These are phyloP conservation scores for Sapria himalayana DNA, from an alignment of 345 rosid genomes.

Conservation along the genomic window DNA sequence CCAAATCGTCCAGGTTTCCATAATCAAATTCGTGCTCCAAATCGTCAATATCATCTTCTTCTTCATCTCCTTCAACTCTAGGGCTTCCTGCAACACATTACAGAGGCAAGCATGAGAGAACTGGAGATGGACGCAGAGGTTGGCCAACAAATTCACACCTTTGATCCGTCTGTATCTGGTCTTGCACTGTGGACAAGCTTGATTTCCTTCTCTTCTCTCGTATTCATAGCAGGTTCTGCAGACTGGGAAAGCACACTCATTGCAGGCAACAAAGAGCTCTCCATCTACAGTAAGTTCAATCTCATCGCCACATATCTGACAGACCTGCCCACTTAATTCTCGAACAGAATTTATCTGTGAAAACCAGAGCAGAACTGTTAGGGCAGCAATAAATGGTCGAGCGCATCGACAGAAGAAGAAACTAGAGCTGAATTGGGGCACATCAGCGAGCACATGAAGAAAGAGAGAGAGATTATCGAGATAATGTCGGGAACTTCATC, in stretches of 20 bases:
- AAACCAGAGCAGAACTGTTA: too few relatives aligned
- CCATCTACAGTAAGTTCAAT: conserved; percentile 44
- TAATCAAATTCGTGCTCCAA: conserved; percentile 39
- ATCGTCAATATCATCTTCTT: conserved; percentile 50
- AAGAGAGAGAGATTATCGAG: too few relatives aligned
- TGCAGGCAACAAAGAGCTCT: conserved; percentile 86
- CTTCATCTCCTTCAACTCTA: conserved; percentile 52
- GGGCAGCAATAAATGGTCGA: too few relatives aligned
- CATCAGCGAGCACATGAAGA: too few relatives aligned
- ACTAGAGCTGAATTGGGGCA: too few relatives aligned
- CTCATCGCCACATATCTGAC: conserved; percentile 92
- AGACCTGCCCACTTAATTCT: conserved; percentile 53
- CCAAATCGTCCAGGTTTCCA: conserved; percentile 12
- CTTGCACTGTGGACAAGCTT: conserved; percentile 84
- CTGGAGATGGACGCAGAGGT: neutral
- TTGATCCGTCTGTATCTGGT: conserved; percentile 72
- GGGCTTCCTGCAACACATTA: conserved; percentile 27
- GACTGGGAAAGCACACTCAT: conserved; percentile 94
- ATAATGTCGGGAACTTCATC: too few relatives aligned
- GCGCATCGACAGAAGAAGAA: too few relatives aligned
- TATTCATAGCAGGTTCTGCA: conserved; percentile 84
- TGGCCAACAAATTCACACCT: conserved; percentile 20
- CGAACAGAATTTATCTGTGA: conserved; percentile 46
- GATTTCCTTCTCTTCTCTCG: conserved; percentile 86
- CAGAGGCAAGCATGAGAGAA: too few relatives aligned